Percentiles rank a stretch among this genome's conserved stretches.
phyloP scores from a whole-genome alignment of 2,329 filamentous ascomycete species.

The Diaporthe sp. region DNA sequence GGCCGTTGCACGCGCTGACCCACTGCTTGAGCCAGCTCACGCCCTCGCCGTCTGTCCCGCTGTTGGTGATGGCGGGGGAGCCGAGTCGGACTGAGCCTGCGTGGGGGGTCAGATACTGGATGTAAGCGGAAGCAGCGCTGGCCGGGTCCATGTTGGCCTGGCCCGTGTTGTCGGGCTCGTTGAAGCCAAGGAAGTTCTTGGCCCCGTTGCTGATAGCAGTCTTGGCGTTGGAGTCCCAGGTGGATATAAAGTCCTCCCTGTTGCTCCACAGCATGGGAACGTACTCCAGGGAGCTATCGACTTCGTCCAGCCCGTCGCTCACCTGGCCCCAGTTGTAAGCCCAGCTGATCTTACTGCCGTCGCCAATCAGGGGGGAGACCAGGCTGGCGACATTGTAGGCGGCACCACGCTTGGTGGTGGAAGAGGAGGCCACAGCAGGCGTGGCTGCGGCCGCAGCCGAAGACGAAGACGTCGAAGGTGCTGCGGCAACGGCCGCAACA shows the following conservation, averaged over 20 bases:
- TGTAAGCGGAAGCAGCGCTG: constrained; percentile 63
- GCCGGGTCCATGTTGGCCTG: constrained; percentile 69
- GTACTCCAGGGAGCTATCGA: constrained; percentile 58
- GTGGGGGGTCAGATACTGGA: constrained; percentile 65
- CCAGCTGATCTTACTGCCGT: constrained; percentile 62
- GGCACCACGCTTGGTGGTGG: constrained; percentile 70
- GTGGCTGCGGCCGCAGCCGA: constrained; percentile 37
- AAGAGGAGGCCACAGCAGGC: constrained; percentile 39
- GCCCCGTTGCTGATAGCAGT: constrained; percentile 64
- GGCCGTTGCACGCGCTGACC: constrained; percentile 59
- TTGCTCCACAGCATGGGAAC: constrained; percentile 76
- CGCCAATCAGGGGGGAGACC: constrained; percentile 59
- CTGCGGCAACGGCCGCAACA: constrained; percentile 5
- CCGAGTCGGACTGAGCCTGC: constrained; percentile 64
- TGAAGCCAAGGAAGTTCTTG: constrained; percentile 73
- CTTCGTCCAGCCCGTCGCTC: constrained; percentile 51
- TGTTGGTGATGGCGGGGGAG: constrained; percentile 72
- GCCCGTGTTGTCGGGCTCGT: constrained; percentile 73
- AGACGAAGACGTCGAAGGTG: constrained; percentile 24
- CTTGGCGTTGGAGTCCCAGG: constrained; percentile 63
- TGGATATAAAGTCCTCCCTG: constrained; percentile 51
- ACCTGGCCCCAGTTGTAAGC: constrained; percentile 75
- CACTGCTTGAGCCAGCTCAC: constrained; percentile 65
- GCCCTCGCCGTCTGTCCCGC: constrained; percentile 59
- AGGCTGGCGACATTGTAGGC: constrained; percentile 72